Evolutionary conservation across 805 yeast species (phyloP).

Genomic region (Cyberlindnera petersonii): DNA sequence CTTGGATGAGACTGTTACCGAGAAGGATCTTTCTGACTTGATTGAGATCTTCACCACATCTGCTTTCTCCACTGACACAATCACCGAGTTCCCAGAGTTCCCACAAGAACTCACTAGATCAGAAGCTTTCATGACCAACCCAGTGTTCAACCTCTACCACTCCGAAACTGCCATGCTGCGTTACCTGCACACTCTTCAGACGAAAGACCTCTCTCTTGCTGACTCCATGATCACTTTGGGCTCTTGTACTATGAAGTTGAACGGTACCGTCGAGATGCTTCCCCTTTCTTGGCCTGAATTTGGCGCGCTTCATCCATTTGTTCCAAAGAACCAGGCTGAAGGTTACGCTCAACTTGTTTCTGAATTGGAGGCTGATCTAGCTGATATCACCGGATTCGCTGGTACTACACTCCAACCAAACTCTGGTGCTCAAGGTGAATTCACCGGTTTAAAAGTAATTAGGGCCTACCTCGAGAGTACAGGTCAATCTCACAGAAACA

Average conservation of each 20-base stretch:
- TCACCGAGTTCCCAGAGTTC: slow-evolving; percentile 43
- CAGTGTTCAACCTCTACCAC: slow-evolving; percentile 82
- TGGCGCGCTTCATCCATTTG: slow-evolving; percentile 86
- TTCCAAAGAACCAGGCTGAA: slow-evolving; percentile 79
- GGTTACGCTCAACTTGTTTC: slow-evolving; percentile 76
- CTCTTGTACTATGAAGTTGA: slow-evolving; percentile 96
- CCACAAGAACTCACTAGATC: slow-evolving; percentile 49
- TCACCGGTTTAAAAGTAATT: slow-evolving; percentile 87
- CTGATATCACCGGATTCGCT: slow-evolving; percentile 89
- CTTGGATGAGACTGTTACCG: slow-evolving; percentile 82
- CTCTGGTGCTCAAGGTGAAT: slow-evolving; percentile 99
- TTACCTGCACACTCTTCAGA: slow-evolving; percentile 79
- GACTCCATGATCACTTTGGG: slow-evolving; percentile 97
- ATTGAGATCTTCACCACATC: slow-evolving; percentile 55
- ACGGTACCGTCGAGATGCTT: slow-evolving; percentile 91
- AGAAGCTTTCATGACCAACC: slow-evolving; percentile 60
- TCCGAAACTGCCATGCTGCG: slow-evolving; percentile 94
- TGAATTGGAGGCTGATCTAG: slow-evolving; percentile 79
- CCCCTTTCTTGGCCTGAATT: slow-evolving; percentile 96
- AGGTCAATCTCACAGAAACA: slow-evolving; percentile 71
- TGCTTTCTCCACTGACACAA: slow-evolving; percentile 21
- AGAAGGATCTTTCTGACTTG: slow-evolving; percentile 55
- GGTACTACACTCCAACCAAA: slow-evolving; percentile 93
- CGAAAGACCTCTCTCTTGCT: slow-evolving; percentile 87
- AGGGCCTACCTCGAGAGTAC: slow-evolving; percentile 65